Evolutionary conservation across 805 yeast genomes (phyloP).

Genomic region (Metschnikowia matae): DNA sequence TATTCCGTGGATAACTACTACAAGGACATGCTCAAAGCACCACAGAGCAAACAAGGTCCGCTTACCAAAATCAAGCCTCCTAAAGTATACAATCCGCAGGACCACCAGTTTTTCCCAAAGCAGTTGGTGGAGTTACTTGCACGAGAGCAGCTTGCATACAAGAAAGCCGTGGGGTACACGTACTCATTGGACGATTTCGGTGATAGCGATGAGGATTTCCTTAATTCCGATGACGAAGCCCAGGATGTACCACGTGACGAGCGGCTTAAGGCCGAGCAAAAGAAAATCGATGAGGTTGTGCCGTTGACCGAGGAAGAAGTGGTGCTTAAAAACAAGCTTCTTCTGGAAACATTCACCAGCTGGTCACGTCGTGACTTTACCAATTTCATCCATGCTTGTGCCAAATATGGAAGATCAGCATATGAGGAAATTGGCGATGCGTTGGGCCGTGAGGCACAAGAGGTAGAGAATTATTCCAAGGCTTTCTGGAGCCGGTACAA

Average conservation of each 20-base stretch:
- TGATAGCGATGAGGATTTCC: constrained; percentile 47
- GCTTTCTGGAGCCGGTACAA: constrained; percentile 61
- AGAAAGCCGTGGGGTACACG: constrained; percentile 54
- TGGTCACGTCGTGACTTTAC: constrained; percentile 79
- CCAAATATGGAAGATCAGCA: constrained; percentile 58
- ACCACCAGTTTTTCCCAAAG: constrained; percentile 68
- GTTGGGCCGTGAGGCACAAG: constrained; percentile 55
- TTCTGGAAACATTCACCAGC: constrained; percentile 55
- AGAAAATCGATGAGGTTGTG: constrained; percentile 48
- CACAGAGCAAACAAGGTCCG: constrained; percentile 12
- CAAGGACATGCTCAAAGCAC: constrained; percentile 56
- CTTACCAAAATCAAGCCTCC: constrained; percentile 14
- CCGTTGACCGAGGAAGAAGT: constrained; percentile 65
- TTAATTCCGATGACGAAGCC: constrained; percentile 40
- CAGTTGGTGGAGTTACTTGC: constrained; percentile 51
- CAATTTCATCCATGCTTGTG: constrained; percentile 64
- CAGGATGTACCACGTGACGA: constrained; percentile 35
- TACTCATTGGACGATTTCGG: constrained; percentile 59
- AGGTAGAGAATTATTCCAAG: constrained; percentile 53
- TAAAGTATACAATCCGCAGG: constrained; percentile 59
- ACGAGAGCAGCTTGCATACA: constrained; percentile 62
- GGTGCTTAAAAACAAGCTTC: constrained; percentile 45
- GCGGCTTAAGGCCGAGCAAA: constrained; percentile 45
- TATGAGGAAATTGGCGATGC: constrained; percentile 48
- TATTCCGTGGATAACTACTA: constrained; percentile 75